Evolutionary conservation across 257 asterid genomes (phyloP), one percentile per base, ranked within the genome.

Genomic region (Penstemon eatonii): DNA sequence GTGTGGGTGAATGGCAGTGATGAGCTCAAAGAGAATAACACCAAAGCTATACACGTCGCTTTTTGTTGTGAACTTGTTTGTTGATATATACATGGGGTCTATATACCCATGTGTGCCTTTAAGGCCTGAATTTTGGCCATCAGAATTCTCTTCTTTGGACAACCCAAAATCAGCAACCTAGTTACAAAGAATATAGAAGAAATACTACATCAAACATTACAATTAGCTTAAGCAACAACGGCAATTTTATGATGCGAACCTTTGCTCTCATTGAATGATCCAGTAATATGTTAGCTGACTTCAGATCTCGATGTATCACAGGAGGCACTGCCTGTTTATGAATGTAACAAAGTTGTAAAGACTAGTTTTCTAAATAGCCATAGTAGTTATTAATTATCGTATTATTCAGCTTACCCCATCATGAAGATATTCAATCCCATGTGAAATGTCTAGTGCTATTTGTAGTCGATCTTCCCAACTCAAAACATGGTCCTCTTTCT

Each of bases 121-220:
- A 43, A 94, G 89, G 69, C 97, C 93, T n/a, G 99, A 89, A 19
- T 76, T 87, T 53, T 59, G 87, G 72, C 96, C 89, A 45, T 91
- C 96, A 15, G 76, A 82, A 39, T 76, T 94, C 75, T 80, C 89
- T 82, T 94, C 99, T 78, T 86, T 94, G n/a, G 99, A 94, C 72
- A 94, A 82, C 68, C 99, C 99, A 74, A 94, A 94, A 84, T 94
- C 99, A 62, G 97, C 99, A 84, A 90, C 97, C 98, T 92, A 67
- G 62, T 69, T 12, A 71, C 46, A 60, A 39, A 43, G 53, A 41
- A 76, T 69, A 59, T n/a, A 59, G 36, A 57, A 40, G 15, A 73
- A 60, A 52, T 8, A 25, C 36, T 11, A 33, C 58, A 41, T 51
- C 19, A 43, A 47, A 62, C 9, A 33, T 39, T 13, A 67, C 68